Conservation (phyloP, 345 rosid genomes). For the Syzygium grande region DNA sequence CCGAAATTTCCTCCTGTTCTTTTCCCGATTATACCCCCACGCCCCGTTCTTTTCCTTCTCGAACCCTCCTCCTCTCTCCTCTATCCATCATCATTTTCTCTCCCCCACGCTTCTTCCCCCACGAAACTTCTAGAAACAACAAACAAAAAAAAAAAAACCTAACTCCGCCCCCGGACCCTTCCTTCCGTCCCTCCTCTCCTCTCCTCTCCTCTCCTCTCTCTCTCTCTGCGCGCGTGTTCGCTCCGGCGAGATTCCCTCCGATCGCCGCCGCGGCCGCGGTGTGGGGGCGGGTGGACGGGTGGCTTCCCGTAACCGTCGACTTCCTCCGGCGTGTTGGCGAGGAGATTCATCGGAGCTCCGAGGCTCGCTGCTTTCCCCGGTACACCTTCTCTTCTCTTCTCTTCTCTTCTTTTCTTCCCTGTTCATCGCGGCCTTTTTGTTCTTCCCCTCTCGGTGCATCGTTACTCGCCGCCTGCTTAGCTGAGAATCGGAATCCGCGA, state of each 20-base stretch:
- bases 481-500: not conserved
- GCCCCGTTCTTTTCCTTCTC: not conserved
- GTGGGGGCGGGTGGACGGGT: not conserved
- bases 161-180: not conserved
- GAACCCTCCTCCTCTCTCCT: slow-evolving; percentile 4
- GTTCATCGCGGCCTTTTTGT: no score
- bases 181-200: not conserved
- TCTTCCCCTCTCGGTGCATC: not conserved
- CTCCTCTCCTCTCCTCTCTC: not conserved
- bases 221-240: not conserved
- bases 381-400: not conserved
- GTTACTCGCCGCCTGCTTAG: not conserved
- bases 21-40: not conserved
- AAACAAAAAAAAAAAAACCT: not conserved
- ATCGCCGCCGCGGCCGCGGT: not conserved
- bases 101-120: slow-evolving; percentile 15
- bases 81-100: not conserved
- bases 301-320: not conserved
- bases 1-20: not conserved
- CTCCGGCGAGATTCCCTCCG: not conserved
- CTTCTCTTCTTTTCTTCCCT: not conserved
- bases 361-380: not conserved
- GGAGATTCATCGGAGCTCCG: not conserved
- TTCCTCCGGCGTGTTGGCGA: not conserved
- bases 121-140: slow-evolving; percentile 84